Evolutionary conservation across 371 early-diverging fungal genomes (phyloP).

Genomic region (Mortierella sp.): DNA sequence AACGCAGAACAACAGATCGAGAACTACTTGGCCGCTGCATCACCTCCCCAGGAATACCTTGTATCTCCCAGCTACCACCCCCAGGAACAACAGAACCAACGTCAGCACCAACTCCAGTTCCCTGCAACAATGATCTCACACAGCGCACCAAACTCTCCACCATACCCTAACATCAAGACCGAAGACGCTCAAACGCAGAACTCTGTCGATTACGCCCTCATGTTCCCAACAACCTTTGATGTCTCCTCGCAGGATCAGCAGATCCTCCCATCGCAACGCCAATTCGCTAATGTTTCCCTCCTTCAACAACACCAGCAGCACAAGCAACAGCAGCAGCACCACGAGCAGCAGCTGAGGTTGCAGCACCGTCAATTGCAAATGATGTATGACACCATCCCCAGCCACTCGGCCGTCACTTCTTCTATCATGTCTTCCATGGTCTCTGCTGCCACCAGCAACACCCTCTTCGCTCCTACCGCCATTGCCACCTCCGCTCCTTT

Average conservation of each 20-base stretch:
- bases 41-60: slow-evolving; percentile 38
- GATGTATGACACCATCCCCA: slow-evolving; percentile 29
- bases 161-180: slow-evolving; percentile 40
- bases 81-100: slow-evolving; percentile 40
- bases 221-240: slow-evolving; percentile 18
- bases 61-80: slow-evolving; percentile 23
- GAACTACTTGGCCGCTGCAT: slow-evolving; percentile 31
- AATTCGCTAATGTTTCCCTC: slow-evolving; percentile 12
- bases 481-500: slow-evolving; percentile 26
- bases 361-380: slow-evolving; percentile 34
- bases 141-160: slow-evolving; percentile 43
- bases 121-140: slow-evolving; percentile 21
- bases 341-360: slow-evolving; percentile 30
- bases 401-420: slow-evolving; percentile 19
- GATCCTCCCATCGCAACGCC: slow-evolving; percentile 21
- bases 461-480: slow-evolving; percentile 13
- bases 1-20: slow-evolving; percentile 28
- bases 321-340: slow-evolving; percentile 39
- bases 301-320: slow-evolving; percentile 38
- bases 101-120: slow-evolving; percentile 31
- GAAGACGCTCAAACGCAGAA: slow-evolving; percentile 31
- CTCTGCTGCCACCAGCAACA: slow-evolving; percentile 9
- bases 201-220: slow-evolving; percentile 16
- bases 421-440: slow-evolving; percentile 23
- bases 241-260: slow-evolving; percentile 12